Conservation (phyloP, 202 grass and related monocot species). For the Eragrostis tef region DNA sequence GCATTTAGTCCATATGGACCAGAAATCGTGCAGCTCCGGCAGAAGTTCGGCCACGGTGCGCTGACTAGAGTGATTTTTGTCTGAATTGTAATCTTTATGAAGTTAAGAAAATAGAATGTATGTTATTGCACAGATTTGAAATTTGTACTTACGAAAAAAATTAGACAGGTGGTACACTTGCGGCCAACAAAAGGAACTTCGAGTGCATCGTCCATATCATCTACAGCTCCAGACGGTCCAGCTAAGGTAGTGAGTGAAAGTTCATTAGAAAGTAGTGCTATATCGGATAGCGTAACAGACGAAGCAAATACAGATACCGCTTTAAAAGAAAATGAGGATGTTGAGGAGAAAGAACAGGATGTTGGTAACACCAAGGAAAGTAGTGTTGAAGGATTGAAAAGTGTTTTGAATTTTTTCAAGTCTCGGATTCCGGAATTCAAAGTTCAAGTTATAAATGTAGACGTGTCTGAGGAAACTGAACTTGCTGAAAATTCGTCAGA, state of each 20-base stretch:
- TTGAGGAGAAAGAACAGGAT: conserved; percentile 55
- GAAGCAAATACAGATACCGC: conserved; percentile 47
- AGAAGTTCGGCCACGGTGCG: conserved; percentile 84
- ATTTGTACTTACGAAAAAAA: conserved; percentile 60
- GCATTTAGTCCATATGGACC: conserved; percentile 93
- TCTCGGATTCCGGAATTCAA: conserved; percentile 87
- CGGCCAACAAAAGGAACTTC: conserved; percentile 67
- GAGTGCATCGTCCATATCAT: conserved; percentile 42
- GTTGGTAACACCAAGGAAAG: conserved; percentile 56
- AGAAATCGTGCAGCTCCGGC: conserved; percentile 82
- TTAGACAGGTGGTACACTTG: conserved; percentile 90
- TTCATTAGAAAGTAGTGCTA: conserved; percentile 42
- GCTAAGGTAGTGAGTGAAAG: conserved; percentile 45
- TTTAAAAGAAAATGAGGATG: conserved; percentile 59
- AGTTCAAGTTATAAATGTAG: conserved; percentile 67
- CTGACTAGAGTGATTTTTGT: conserved; percentile 42
- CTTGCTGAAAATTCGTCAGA: conserved; percentile 59
- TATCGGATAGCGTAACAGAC: conserved; percentile 34
- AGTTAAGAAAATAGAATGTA: conserved; percentile 30
- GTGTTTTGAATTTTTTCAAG: conserved; percentile 82
- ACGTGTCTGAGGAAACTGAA: conserved; percentile 68
- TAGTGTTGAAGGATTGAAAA: conserved; percentile 66
- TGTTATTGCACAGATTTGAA: conserved; percentile 48
- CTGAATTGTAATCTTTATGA: conserved; percentile 25
- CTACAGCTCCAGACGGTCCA: conserved; percentile 43